Base-by-base conservation (phyloP, 345 rosid genomes). In the Pugionium dolabratum region DNA sequence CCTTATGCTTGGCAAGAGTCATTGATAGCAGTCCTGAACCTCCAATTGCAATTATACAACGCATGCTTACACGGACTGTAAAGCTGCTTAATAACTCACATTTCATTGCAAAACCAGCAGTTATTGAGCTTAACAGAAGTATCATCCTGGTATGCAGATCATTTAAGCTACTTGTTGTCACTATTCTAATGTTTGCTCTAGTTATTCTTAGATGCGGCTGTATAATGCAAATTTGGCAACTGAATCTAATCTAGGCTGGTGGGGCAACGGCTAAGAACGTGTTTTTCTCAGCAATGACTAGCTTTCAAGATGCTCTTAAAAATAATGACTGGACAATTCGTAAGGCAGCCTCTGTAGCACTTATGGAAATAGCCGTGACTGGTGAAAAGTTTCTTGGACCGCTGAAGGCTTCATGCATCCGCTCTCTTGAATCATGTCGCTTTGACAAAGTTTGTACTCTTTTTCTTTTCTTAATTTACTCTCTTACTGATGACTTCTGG, bases 301-400 rank as follows among this genome's bases (percentile, higher is more conserved):
- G 85, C 79, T 80, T 93, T 45, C 91, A 84, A 77, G 94, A 85
- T 60, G 88, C 91, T 6, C 90, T 93, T 29, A 86, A 82, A 62
- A 82, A 76, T 51, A 80, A 78, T 33, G 97, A 93, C 70, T 93
- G 98, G 98, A 67, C 85, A 28, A 89, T 97, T 44, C 96, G 98
- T 33, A 93, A 87, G 73, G 94, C 98, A 75, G 97, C 98, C 70
- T 83, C 94, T 66, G 68, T 72, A 10, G 93, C 97, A 55, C 74
- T 93, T 50, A 82, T 78, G 59, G 87, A 87, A 62, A 81, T 93
- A 70, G 98, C 97, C 76, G 76, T 87, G 30, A 61, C 78, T 69
- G 85, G 89, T 49, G 86, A 82, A 65, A 74, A 83, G 58, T 85
- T 78, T 79, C 66, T 87, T 78, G 91, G 79, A 69, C 67, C 84